Percentiles rank a stretch among this genome's conserved stretches.
phyloP scores from a whole-genome alignment of 345 rosid genomes.

The Moricandia moricandioides region DNA sequence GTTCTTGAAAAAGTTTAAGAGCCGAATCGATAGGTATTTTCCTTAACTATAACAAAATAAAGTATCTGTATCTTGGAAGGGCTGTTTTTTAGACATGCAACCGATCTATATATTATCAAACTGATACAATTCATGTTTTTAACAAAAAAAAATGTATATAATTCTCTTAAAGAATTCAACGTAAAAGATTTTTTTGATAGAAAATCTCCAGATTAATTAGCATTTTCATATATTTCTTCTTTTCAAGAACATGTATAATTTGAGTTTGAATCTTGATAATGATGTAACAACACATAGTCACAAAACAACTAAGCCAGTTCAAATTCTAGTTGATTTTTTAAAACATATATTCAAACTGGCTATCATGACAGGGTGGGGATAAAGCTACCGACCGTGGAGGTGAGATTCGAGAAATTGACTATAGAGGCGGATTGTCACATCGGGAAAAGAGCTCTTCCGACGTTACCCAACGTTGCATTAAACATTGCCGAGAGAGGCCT shows the following conservation, averaged over 20 bases:
- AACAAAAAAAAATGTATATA: neutral
- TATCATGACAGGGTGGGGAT: constrained; percentile 68
- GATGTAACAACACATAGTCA: neutral
- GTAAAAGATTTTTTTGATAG: neutral
- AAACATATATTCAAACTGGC: neutral
- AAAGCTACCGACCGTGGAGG: constrained; percentile 73
- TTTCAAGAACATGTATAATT: neutral
- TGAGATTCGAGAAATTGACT: constrained; percentile 61
- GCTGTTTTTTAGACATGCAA: neutral
- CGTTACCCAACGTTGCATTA: constrained; percentile 65
- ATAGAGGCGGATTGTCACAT: constrained; percentile 77
- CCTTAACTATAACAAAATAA: no score
- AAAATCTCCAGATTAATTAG: neutral
- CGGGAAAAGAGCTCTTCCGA: constrained; percentile 85
- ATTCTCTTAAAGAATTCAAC: neutral
- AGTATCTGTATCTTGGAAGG: neutral
- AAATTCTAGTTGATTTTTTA: neutral
- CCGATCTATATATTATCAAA: neutral
- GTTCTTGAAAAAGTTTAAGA: constrained; percentile 68
- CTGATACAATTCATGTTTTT: neutral
- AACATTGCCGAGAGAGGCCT: constrained; percentile 65
- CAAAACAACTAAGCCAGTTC: neutral
- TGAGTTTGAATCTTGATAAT: neutral
- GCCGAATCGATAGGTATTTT: constrained; percentile 64
- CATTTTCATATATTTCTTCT: neutral